Evolutionary conservation across 2,329 filamentous ascomycete genomes (phyloP), one percentile per base, ranked within the genome.

Genomic region (Penicillium sp.): DNA sequence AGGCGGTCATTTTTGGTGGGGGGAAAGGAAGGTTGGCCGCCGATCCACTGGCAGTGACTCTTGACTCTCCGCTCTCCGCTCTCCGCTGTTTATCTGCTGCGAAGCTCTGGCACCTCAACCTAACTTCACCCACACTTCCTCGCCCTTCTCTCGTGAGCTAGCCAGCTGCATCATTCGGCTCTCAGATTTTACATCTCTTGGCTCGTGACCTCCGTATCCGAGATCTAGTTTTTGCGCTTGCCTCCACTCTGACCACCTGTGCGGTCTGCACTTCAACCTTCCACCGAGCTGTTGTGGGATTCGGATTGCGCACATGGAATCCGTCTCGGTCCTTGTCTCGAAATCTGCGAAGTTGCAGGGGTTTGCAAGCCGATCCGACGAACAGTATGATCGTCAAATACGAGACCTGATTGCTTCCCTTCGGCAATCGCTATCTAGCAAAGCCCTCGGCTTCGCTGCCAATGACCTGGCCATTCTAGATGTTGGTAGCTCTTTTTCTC

Each of bases 301-400:
- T 30, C 15, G 10, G 17, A 5, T 12, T 39, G 43, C 37, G 33
- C 41, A 39, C 18, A 64, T 63, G 60, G 51, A 51, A 21, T 15
- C 52, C 7, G 32, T 56, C 18, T 36, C 51, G 12, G 58, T 54
- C 18, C 48, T 63, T 30, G 27, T 48, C 23, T 44, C 52, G 12
- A 54, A 53, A 10, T 62, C 58, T 7, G 47, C 72, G 13, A 66
- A 73, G 50, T 67, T 71, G 32, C 66, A 69, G 32, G 62, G 67
- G 18, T 37, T 61, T n/a, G 54, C 54, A n/a, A 56, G 66, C 18
- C 55, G 71, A 26, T 63, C 70, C 15, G 71, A 77, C 49, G 61
- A 69, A 27, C 66, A 69, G 47, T 80, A 79, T 62, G 76, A 81
- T 52, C 68, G 69, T 26, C 69, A 68, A 27, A 72, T 78, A 42